Percentiles rank a stretch among this genome's conserved stretches.
phyloP scores from a whole-genome alignment of 257 asterid species.

The Fraxinus anomala region DNA sequence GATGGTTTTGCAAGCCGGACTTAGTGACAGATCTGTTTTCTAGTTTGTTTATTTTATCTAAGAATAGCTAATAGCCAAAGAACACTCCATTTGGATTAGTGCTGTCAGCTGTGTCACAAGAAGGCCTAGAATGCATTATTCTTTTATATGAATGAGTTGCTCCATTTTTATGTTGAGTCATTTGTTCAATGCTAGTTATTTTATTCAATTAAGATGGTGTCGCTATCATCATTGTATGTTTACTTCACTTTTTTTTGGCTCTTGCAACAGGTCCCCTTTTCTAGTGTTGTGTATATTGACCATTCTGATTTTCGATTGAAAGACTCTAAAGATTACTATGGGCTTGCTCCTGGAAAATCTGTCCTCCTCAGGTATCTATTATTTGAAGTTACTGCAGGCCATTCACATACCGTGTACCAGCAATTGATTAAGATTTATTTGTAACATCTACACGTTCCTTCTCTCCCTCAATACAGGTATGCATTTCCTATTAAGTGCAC shows the following conservation, averaged over 20 bases:
- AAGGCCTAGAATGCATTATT: neutral
- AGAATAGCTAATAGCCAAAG: no score
- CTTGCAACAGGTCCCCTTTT: constrained; percentile 71
- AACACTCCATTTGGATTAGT: no score
- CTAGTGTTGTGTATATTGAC: constrained; percentile 82
- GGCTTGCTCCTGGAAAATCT: constrained; percentile 97
- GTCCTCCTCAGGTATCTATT: constrained; percentile 73
- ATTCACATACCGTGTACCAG: neutral
- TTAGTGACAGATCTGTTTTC: no score
- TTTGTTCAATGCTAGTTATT: constrained; percentile 14
- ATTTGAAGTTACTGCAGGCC: constrained; percentile 9
- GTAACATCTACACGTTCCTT: constrained; percentile 10
- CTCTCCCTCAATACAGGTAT: constrained; percentile 51
- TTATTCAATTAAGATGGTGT: neutral
- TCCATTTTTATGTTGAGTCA: neutral
- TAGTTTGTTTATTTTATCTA: no score
- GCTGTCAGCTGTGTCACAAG: no score
- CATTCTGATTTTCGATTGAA: constrained; percentile 75
- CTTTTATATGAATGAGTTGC: neutral
- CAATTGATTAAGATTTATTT: neutral
- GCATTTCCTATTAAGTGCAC: constrained; percentile 92
- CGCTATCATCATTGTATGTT: neutral
- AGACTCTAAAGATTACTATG: constrained; percentile 93
- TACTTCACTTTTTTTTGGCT: neutral
- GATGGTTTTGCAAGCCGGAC: no score